phyloP scores from a whole-genome alignment of 2,329 filamentous ascomycete species.

The Aspergillus floridensis region DNA sequence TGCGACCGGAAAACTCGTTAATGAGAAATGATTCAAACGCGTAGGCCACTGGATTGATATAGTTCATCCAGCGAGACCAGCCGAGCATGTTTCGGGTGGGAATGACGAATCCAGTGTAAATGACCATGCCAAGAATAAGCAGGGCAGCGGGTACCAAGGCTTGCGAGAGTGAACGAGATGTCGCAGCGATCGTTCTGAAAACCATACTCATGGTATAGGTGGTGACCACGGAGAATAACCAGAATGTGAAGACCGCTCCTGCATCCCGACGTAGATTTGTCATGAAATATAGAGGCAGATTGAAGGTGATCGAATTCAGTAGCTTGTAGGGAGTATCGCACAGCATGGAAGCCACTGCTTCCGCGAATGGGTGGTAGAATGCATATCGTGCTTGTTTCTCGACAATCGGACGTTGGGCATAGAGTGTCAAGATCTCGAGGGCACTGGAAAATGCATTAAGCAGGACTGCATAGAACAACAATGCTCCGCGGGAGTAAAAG shows the following conservation, averaged over 20 bases:
- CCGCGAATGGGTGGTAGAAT: slow-evolving; percentile 18
- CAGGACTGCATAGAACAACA: slow-evolving; percentile 80
- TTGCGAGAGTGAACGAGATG: slow-evolving; percentile 62
- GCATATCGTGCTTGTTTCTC: slow-evolving; percentile 18
- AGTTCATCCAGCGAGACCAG: slow-evolving; percentile 79
- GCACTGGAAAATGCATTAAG: slow-evolving; percentile 77
- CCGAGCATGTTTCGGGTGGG: slow-evolving; percentile 60
- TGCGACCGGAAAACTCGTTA: slow-evolving; percentile 69
- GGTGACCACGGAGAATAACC: slow-evolving; percentile 68
- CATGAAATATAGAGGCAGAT: slow-evolving; percentile 79
- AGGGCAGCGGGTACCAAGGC: slow-evolving; percentile 54
- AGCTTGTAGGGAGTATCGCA: slow-evolving; percentile 68
- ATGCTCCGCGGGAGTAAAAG: slow-evolving; percentile 72
- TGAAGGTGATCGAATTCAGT: slow-evolving; percentile 69
- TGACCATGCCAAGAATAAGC: slow-evolving; percentile 35
- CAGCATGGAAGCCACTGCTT: slow-evolving; percentile 6
- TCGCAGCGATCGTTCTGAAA: slow-evolving; percentile 73
- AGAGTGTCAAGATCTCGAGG: slow-evolving; percentile 52
- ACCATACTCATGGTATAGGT: slow-evolving; percentile 77
- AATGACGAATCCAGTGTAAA: slow-evolving; percentile 48
- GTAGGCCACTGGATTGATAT: slow-evolving; percentile 72
- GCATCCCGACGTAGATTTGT: slow-evolving; percentile 70
- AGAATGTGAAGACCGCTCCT: slow-evolving; percentile 77
- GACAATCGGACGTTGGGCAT: slow-evolving; percentile 16
- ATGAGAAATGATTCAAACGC: slow-evolving; percentile 76